These are phyloP conservation scores for Didymella glomerata DNA, from an alignment of 2,329 filamentous ascomycete species.

Conservation along the genomic window DNA sequence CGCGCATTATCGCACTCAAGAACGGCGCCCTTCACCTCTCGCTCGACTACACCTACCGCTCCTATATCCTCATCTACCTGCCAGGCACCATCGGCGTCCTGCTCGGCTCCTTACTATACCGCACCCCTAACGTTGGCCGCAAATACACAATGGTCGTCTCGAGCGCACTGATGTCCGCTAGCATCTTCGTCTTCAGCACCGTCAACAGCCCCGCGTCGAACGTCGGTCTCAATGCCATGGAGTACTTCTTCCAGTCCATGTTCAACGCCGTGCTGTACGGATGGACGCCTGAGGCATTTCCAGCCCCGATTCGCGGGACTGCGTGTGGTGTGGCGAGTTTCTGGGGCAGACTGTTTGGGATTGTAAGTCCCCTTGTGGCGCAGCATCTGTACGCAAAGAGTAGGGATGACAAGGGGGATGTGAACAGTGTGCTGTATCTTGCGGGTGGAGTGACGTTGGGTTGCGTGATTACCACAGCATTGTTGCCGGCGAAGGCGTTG, in stretches of 20 bases:
- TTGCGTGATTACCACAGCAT: slow-evolving; percentile 60
- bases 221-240: slow-evolving; percentile 61
- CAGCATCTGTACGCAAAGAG: slow-evolving; percentile 53
- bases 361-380: slow-evolving; percentile 65
- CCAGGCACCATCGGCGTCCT: slow-evolving; percentile 63
- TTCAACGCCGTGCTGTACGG: slow-evolving; percentile 63
- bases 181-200: slow-evolving; percentile 56
- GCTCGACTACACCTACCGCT: slow-evolving; percentile 60
- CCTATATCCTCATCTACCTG: slow-evolving; percentile 64
- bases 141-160: slow-evolving; percentile 58
- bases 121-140: slow-evolving; percentile 54
- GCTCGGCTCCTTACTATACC: slow-evolving; percentile 58
- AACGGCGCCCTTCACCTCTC: slow-evolving; percentile 57
- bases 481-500: slow-evolving; percentile 54
- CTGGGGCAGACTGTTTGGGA: slow-evolving; percentile 66
- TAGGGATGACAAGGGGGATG: slow-evolving; percentile 44
- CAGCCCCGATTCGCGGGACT: slow-evolving; percentile 61
- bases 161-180: slow-evolving; percentile 54
- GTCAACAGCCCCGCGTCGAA: slow-evolving; percentile 58
- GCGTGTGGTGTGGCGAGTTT: slow-evolving; percentile 66
- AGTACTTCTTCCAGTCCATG: slow-evolving; percentile 63
- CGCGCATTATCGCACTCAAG: slow-evolving; percentile 61
- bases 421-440: slow-evolving; percentile 64
- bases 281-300: slow-evolving; percentile 62
- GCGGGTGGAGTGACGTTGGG: slow-evolving; percentile 64